phyloP scores from a whole-genome alignment of 1,284 basidiomycete genomes.

The Amylostereum areolatum region DNA sequence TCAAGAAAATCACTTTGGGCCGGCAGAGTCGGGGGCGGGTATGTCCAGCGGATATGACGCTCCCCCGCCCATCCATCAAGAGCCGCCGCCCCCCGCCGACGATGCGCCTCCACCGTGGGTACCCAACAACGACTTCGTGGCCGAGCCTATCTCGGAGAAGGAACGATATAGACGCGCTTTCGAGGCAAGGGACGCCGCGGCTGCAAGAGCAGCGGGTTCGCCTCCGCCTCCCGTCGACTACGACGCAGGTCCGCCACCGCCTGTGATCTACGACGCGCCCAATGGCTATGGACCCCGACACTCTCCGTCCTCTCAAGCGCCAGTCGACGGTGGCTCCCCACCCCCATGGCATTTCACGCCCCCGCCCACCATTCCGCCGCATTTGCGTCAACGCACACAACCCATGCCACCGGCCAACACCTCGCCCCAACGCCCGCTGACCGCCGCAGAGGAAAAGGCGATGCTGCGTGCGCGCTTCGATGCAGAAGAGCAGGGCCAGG shows the following conservation, averaged over 20 bases:
- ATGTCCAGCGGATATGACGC: slow-evolving; percentile 38
- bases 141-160: slow-evolving; percentile 25
- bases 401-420: slow-evolving; percentile 25
- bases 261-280: slow-evolving; percentile 8
- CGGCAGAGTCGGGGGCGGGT: slow-evolving; percentile 4
- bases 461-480: slow-evolving; percentile 57
- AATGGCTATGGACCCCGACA: slow-evolving; percentile 3
- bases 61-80: slow-evolving; percentile 36
- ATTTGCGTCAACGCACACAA: slow-evolving; percentile 15
- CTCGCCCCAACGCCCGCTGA: slow-evolving; percentile 36
- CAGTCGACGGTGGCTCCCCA: slow-evolving; percentile 2
- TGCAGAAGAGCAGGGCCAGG: slow-evolving; percentile 35
- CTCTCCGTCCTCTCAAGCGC: background rate
- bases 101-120: slow-evolving; percentile 16
- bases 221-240: slow-evolving; percentile 9
- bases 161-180: slow-evolving; percentile 47
- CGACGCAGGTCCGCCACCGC: background rate
- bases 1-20: slow-evolving; percentile 29
- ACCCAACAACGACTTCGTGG: slow-evolving; percentile 15
- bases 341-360: slow-evolving; percentile 11
- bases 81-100: slow-evolving; percentile 9
- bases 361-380: slow-evolving; percentile 14
- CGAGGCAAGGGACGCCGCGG: slow-evolving; percentile 57
- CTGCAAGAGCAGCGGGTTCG: slow-evolving; percentile 18
- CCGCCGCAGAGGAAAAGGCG: slow-evolving; percentile 75